These are phyloP conservation scores for Venturia carpophila DNA, from an alignment of 2,329 filamentous ascomycete genomes.

Conservation along the genomic window DNA sequence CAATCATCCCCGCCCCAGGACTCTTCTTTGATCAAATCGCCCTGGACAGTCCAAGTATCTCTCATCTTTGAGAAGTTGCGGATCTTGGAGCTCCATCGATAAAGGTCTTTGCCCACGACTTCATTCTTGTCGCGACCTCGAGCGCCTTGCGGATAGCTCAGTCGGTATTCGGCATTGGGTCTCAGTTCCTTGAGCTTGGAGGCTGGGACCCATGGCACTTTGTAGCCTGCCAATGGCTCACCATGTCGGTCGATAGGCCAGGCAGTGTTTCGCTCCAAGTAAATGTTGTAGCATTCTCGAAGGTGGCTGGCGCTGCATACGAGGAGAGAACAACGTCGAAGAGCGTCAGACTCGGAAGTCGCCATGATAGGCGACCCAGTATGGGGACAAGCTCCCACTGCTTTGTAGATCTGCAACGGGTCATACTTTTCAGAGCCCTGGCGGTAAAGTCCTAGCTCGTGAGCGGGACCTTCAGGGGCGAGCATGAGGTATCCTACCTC, in stretches of 20 bases:
- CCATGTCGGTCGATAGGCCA: background rate
- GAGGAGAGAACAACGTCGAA: background rate
- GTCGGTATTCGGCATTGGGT: background rate
- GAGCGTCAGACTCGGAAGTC: background rate
- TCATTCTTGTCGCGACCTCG: background rate
- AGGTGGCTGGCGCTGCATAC: background rate
- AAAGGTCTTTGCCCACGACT: background rate
- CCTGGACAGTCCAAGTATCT: background rate
- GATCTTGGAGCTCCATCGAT: background rate
- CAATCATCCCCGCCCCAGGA: background rate
- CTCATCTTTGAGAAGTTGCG: slow-evolving; percentile 6
- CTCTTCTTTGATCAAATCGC: background rate
- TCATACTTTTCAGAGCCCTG: background rate
- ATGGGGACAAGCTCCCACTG: background rate
- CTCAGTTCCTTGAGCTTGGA: background rate
- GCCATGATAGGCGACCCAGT: background rate
- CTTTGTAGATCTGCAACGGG: background rate
- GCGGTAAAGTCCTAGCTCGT: background rate
- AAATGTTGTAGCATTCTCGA: background rate
- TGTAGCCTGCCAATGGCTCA: background rate
- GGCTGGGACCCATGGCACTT: background rate
- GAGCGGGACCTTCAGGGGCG: background rate
- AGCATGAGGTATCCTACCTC: background rate
- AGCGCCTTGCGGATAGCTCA: background rate
- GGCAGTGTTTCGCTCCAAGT: background rate